These are phyloP conservation scores for Teratosphaeria destructans DNA, from an alignment of 2,329 filamentous ascomycete genomes.

Conservation along the genomic window DNA sequence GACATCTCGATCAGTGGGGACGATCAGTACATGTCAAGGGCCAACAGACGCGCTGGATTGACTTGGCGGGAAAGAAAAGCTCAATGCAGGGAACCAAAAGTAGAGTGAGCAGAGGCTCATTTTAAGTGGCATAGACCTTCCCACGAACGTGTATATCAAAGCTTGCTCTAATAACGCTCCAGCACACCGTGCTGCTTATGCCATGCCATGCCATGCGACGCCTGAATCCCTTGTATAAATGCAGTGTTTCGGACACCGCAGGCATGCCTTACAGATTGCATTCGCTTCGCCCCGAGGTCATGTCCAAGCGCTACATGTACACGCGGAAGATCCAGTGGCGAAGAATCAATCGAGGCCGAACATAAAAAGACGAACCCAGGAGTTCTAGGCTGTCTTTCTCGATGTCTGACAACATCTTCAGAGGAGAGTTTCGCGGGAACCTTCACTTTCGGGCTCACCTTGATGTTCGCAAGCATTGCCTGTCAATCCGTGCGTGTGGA, in stretches of 20 bases:
- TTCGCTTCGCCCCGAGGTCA: neutral
- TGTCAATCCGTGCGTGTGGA: too few relatives aligned
- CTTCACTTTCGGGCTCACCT: too few relatives aligned
- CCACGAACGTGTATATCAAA: neutral
- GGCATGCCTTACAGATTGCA: neutral
- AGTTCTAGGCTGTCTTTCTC: too few relatives aligned
- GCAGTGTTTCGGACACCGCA: too few relatives aligned
- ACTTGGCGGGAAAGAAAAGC: neutral
- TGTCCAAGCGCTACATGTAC: neutral
- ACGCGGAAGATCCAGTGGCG: neutral
- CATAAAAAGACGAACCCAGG: too few relatives aligned
- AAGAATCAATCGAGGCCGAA: neutral
- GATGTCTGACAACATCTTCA: too few relatives aligned
- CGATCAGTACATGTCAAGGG: neutral
- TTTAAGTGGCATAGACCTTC: neutral
- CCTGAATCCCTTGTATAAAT: too few relatives aligned
- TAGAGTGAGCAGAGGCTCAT: neutral
- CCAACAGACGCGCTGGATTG: neutral
- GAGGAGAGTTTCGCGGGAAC: too few relatives aligned
- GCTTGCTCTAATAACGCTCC: too few relatives aligned
- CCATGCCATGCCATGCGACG: too few relatives aligned
- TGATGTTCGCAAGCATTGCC: too few relatives aligned
- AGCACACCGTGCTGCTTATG: too few relatives aligned
- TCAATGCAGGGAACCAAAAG: neutral
- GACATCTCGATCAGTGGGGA: neutral